These are phyloP conservation scores for Ascochyta rabiei DNA, from an alignment of 2,329 filamentous ascomycete genomes.

Conservation along the genomic window DNA sequence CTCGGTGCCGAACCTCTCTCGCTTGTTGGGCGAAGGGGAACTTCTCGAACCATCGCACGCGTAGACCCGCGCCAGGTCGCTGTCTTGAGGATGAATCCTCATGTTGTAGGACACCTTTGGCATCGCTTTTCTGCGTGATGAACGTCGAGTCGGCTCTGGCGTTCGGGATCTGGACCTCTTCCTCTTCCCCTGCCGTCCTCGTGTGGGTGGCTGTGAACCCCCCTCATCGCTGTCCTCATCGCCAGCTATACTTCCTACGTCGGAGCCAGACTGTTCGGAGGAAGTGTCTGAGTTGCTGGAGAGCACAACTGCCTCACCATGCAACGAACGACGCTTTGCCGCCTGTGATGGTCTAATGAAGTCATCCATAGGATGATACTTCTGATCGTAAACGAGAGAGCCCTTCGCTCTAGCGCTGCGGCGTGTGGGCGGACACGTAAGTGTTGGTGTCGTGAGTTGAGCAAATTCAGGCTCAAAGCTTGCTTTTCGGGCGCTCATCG, in stretches of 20 bases:
- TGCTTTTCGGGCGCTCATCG: neutral
- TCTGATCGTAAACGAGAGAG: constrained; percentile 38
- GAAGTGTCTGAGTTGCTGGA: constrained; percentile 4
- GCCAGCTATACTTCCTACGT: neutral
- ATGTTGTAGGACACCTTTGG: constrained; percentile 32
- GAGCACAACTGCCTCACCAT: constrained; percentile 21
- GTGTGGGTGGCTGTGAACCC: neutral
- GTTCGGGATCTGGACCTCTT: neutral
- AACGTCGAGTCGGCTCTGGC: constrained; percentile 27
- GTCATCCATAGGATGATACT: constrained; percentile 46
- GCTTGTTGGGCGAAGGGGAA: constrained; percentile 7
- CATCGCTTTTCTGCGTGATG: constrained; percentile 28
- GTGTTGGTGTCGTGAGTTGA: neutral
- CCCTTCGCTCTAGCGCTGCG: constrained; percentile 13
- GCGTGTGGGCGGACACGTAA: neutral
- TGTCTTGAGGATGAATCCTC: constrained; percentile 39
- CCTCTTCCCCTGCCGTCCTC: constrained; percentile 24
- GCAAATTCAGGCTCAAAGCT: neutral
- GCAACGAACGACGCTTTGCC: constrained; percentile 31
- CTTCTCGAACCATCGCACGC: constrained; percentile 8
- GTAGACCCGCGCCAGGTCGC: constrained; percentile 15
- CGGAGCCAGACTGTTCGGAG: constrained; percentile 1
- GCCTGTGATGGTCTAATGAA: constrained; percentile 34
- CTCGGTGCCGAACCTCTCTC: neutral
- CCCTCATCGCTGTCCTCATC: constrained; percentile 15